Base-by-base conservation (phyloP, 345 rosid genomes). In the Brassica cretica region DNA sequence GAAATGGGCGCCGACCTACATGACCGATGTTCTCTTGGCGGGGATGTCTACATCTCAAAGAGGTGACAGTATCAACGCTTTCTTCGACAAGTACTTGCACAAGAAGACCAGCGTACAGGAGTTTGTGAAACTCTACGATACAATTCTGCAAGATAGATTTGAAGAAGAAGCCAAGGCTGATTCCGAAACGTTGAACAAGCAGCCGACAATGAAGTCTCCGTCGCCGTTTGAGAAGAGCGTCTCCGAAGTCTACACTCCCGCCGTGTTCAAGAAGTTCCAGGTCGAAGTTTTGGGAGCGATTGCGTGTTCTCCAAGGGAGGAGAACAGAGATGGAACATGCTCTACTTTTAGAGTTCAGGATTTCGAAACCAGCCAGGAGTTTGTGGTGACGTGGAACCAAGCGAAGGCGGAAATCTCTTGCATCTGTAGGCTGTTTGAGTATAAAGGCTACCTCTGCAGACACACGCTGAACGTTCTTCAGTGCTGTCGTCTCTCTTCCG, bases 101-200 rank as follows among this genome's bases (percentile, higher is more conserved):
- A 88, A 81, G 85, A 89, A 89, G 78, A 89, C 88, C 60, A 83
- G 81, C 55, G 84, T 87, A 61, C 86, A 80, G 72, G 93, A 87
- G 70, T 87, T 89, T 64, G 68, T 88, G 75, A 87, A 83, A 66
- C 84, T 82, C 37, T 87, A 87, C 63, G 91, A 84, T 78, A 62
- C 84, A 15, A 80, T 89, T 67, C 41, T 89, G 64, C 91, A 80
- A 79, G 89, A 87, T 64, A 85, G 88, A 74, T 89, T 76, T 35
- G 93, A 89, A 59, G 93, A 87, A 82, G 93, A 89, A 83, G 89
- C 91, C 61, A 85, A 86, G 72, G 93, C 93, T 58, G 89, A 86
- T 82, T 84, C 84, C 21, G 93, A 89, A 74, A 85, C 86, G 15
- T 85, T 87, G 89, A 84, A 84, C 83, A 87, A 86, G 70, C 88